A percentile compares a stretch with the other conserved stretches of the same genome.
Evolutionary conservation across 192 early-diverging fungal genomes (phyloP).

Genomic region (Gorgonomyces haynaldii): DNA sequence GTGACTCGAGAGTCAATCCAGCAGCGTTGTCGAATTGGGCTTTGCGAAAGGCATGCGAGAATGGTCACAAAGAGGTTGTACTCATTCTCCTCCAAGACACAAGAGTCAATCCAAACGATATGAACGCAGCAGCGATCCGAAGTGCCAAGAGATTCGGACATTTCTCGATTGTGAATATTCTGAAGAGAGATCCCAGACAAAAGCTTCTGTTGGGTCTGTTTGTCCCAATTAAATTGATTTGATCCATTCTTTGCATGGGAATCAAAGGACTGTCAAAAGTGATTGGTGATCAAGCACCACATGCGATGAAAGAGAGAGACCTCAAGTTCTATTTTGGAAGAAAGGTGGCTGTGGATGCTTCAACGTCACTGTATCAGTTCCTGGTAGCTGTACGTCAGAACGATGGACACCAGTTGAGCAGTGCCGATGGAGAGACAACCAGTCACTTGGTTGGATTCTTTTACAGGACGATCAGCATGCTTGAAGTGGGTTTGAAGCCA

Average conservation of each 20-base stretch:
- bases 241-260: conserved; percentile 16
- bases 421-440: conserved; percentile 84
- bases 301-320: conserved; percentile 61
- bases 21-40: too few relatives aligned
- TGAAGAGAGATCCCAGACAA: too few relatives aligned
- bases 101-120: conserved; percentile 1
- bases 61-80: conserved; percentile 11
- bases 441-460: conserved; percentile 96
- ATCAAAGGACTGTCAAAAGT: conserved; percentile 69
- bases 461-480: conserved; percentile 91
- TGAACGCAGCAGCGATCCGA: too few relatives aligned
- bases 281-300: conserved; percentile 82
- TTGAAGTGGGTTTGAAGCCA: conserved; percentile 93
- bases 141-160: too few relatives aligned
- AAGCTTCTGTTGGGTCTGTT: too few relatives aligned
- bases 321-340: conserved; percentile 77
- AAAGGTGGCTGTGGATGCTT: conserved; percentile 95
- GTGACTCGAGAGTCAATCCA: too few relatives aligned
- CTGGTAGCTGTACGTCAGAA: conserved; percentile 82
- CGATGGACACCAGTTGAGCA: conserved; percentile 82
- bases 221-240: conserved; percentile 57
- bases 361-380: conserved; percentile 97
- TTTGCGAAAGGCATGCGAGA: background rate
- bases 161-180: too few relatives aligned
- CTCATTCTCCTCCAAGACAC: conserved; percentile 1